Conservation (phyloP, 345 rosid species). For the Eucalyptus tenuipes region DNA sequence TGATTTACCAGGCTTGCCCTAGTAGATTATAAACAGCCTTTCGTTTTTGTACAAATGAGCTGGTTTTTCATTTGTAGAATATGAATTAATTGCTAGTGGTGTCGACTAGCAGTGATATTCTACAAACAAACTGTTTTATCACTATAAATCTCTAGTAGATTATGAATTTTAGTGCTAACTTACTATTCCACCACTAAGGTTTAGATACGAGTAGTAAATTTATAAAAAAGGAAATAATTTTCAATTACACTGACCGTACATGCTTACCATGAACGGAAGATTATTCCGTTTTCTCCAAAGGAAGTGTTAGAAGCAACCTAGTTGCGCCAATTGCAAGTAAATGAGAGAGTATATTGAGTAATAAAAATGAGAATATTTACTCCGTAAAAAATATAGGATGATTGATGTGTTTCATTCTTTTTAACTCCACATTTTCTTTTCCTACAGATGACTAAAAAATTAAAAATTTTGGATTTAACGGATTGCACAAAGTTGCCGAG, state of each 20-base stretch:
- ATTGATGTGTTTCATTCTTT: neutral
- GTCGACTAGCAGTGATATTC: neutral
- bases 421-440: neutral
- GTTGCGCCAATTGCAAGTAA: neutral
- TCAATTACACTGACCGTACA: neutral
- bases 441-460: neutral
- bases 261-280: neutral
- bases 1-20: neutral
- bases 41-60: neutral
- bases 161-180: neutral
- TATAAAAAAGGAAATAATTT: neutral
- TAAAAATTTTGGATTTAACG: neutral
- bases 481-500: neutral
- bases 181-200: neutral
- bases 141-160: neutral
- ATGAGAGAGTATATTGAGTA: neutral
- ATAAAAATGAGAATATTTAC: neutral
- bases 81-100: neutral
- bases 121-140: neutral
- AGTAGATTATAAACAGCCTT: neutral
- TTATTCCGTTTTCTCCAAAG: neutral
- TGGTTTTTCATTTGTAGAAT: neutral
- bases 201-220: neutral
- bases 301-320: neutral
- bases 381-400: neutral